Base-by-base conservation (phyloP, 1,284 basidiomycete genomes). In the Sporisorium reilianum region DNA sequence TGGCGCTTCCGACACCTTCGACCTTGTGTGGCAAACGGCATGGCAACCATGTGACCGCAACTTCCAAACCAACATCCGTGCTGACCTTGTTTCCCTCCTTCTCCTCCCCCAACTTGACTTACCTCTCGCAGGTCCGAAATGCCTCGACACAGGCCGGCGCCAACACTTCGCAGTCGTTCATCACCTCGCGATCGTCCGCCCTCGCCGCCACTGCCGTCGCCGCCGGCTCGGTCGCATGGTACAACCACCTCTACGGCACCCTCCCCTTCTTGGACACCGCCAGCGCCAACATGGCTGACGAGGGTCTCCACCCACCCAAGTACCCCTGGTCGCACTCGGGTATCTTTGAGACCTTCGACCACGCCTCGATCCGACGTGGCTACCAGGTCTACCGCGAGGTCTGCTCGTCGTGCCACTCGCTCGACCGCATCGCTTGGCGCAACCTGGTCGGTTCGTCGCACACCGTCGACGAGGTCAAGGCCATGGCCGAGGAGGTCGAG, bases 311-410 rank as follows among this genome's bases (percentile, higher is more conserved):
- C 87, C 91, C 97, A 41, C 86, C 92, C 66, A 85, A 87, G 48
- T 93, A 93, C 87, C 96, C 95, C 22, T 99, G 95, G 94, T 88
- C 92, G 49, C 94, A 98, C 88, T 89, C 90, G 62, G 96, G 97
- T 38, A 86, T 86, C 74, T 88, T 98, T 48, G 93, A 97, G 86
- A 92, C 93, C 50, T 99, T 96, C 85, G 95, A 99, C 89, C 97
- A 99, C 86, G 90, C 93, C 69, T 80, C 94, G 85, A 98, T 99
- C 85, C 94, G 97, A 84, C 91, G 97, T 85, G 97, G 97, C 30
- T 99, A 97, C 89, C 92, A 94, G 75, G 97, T 99, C 55, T 99
- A 99, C 89, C 93, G 95, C 69, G 96, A 99, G 88, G 97, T 99
- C 65, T 99, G 97, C 86, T 93, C 96, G 7, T 93, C 97, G 18